These are phyloP conservation scores for Phialemoniopsis sp. DNA, from an alignment of 2,329 filamentous ascomycete genomes.

Conservation along the genomic window DNA sequence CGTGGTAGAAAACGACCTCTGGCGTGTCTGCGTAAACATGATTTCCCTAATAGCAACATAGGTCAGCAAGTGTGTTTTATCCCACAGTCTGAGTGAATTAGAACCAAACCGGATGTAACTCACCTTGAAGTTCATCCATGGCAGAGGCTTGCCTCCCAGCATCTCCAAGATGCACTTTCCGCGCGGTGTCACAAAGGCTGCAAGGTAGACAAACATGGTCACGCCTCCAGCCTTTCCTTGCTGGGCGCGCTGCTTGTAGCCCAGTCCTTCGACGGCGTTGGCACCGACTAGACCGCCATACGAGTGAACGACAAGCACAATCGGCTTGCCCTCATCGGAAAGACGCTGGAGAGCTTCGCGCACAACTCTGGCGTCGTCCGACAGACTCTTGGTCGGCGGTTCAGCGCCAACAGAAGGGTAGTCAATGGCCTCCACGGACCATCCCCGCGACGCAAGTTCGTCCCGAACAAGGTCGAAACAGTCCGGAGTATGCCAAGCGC, in stretches of 20 bases:
- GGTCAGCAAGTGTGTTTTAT: not conserved
- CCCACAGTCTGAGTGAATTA: no score
- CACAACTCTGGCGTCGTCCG: constrained; percentile 21
- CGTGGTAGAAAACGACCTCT: constrained; percentile 13
- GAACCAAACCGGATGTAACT: not conserved
- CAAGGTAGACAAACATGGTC: constrained; percentile 19
- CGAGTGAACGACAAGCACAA: constrained; percentile 24
- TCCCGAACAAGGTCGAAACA: constrained; percentile 19
- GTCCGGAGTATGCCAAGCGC: constrained; percentile 25
- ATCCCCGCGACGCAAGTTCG: constrained; percentile 18
- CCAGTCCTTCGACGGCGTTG: constrained; percentile 20
- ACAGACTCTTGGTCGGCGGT: constrained; percentile 11
- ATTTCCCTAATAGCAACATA: constrained; percentile 5
- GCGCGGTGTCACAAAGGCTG: constrained; percentile 16
- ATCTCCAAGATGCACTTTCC: constrained; percentile 12
- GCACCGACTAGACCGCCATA: constrained; percentile 23
- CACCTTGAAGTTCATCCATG: constrained; percentile 16
- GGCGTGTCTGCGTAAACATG: constrained; percentile 8
- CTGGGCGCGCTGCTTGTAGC: constrained; percentile 20
- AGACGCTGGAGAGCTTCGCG: constrained; percentile 13
- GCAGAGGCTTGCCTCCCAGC: constrained; percentile 14
- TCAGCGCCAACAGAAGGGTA: constrained; percentile 25
- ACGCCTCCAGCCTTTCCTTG: constrained; percentile 27
- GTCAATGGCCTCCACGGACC: constrained; percentile 18
- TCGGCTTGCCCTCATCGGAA: constrained; percentile 20